Conservation (phyloP, 257 asterid species). For the Solanum habrochaites region DNA sequence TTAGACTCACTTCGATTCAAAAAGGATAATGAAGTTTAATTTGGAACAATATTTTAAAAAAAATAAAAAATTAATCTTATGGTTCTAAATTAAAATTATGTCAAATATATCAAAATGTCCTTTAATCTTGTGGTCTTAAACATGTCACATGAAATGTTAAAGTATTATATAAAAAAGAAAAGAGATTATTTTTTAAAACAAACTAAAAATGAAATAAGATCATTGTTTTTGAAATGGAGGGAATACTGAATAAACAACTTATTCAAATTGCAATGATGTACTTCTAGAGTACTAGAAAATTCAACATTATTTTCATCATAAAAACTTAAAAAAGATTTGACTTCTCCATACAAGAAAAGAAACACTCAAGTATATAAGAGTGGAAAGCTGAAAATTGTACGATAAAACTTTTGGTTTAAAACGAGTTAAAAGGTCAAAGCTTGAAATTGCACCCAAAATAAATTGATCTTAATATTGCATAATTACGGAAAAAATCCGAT, state of each 20-base stretch:
- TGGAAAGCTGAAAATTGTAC: neutral
- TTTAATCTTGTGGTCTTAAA: no score
- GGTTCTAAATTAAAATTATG: no score
- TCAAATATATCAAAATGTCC: no score
- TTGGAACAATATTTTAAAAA: no score
- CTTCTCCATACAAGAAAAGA: neutral
- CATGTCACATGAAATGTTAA: no score
- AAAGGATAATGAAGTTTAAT: no score
- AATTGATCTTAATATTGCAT: neutral
- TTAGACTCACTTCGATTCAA: fast-evolving
- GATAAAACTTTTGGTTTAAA: neutral
- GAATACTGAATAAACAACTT: no score
- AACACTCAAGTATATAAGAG: neutral
- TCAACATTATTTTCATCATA: neutral
- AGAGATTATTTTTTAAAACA: no score
- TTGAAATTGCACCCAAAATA: neutral
- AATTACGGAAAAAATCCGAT: neutral
- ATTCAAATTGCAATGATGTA: neutral
- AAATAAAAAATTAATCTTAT: no score
- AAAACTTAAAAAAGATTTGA: neutral
- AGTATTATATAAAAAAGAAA: no score
- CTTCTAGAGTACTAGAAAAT: neutral
- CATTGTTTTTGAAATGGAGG: no score
- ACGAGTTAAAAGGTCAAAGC: neutral
- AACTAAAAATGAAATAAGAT: no score